Conservation (phyloP, 257 asterid species). For the Jacaranda mimosifolia region DNA sequence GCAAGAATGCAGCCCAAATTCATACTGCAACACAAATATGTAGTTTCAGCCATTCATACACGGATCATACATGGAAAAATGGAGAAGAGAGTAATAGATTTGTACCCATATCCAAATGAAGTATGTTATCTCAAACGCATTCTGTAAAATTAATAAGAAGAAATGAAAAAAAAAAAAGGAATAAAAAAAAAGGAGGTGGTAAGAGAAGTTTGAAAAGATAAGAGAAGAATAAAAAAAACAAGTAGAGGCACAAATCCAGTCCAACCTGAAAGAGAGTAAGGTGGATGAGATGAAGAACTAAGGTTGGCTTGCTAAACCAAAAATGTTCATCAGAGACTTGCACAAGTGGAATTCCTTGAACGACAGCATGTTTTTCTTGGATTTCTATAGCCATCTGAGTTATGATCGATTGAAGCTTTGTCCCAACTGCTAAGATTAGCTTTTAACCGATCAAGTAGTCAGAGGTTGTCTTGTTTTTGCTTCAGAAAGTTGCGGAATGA, state of each 20-base stretch:
- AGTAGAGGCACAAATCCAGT: background rate
- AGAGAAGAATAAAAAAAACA: background rate
- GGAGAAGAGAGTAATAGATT: background rate
- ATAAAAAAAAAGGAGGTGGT: background rate
- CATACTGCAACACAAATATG: slow-evolving; percentile 69
- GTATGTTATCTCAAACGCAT: slow-evolving; percentile 94
- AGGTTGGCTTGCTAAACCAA: slow-evolving; percentile 80
- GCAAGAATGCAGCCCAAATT: slow-evolving; percentile 88
- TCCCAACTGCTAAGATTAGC: slow-evolving; percentile 89
- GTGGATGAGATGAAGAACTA: slow-evolving; percentile 78
- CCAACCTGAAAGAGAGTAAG: slow-evolving; percentile 87
- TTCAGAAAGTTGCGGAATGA: background rate
- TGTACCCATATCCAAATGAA: slow-evolving; percentile 90
- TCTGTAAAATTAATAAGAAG: slow-evolving; percentile 53
- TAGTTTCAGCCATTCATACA: background rate
- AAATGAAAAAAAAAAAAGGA: background rate
- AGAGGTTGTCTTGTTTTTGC: slow-evolving; percentile 27
- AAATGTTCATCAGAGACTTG: slow-evolving; percentile 90
- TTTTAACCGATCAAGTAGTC: slow-evolving; percentile 50
- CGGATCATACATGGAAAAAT: background rate
- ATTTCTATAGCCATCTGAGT: slow-evolving; percentile 93
- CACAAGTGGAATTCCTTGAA: slow-evolving; percentile 96
- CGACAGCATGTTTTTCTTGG: slow-evolving; percentile 92
- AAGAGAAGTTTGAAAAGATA: background rate
- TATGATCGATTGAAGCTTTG: slow-evolving; percentile 94